Percentiles rank a stretch among this genome's conserved stretches.
Conservation (phyloP, 2,329 filamentous ascomycete genomes). For the Aspergillus niger region DNA sequence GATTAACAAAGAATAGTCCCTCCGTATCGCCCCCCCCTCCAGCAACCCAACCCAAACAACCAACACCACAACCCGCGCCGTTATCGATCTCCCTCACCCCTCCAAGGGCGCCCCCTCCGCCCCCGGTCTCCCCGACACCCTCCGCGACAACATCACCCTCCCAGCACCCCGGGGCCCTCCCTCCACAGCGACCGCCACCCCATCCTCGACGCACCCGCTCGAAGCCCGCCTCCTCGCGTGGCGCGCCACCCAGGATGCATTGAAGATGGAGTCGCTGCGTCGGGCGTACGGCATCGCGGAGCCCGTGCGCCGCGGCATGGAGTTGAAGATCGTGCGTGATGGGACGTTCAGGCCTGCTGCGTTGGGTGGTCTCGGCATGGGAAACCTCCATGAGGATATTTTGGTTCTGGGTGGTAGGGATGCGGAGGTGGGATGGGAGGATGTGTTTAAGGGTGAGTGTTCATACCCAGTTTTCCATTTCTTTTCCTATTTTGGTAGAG, state of each 20-base stretch:
- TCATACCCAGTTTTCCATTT: constrained; percentile 10
- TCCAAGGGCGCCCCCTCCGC: constrained; percentile 80
- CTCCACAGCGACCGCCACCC: constrained; percentile 41
- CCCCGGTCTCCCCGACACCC: constrained; percentile 88
- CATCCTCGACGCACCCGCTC: constrained; percentile 80
- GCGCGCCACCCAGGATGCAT: constrained; percentile 81
- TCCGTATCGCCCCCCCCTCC: constrained; percentile 81
- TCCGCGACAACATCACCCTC: constrained; percentile 80
- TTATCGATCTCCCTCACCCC: constrained; percentile 55
- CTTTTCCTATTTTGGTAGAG: neutral
- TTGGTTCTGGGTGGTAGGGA: constrained; percentile 70
- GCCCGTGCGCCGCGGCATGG: constrained; percentile 90
- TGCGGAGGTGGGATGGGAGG: constrained; percentile 82
- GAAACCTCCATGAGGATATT: constrained; percentile 85
- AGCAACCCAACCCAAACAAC: constrained; percentile 66
- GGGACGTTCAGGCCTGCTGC: constrained; percentile 74
- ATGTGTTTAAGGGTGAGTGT: constrained; percentile 73
- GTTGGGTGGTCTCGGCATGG: constrained; percentile 59
- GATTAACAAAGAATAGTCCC: constrained; percentile 59
- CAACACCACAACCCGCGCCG: constrained; percentile 61
- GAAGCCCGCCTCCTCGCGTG: constrained; percentile 86
- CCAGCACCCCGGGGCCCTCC: constrained; percentile 52
- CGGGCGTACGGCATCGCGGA: constrained; percentile 90
- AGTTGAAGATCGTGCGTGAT: constrained; percentile 81
- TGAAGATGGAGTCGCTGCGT: constrained; percentile 87